Conservation (phyloP, 441 rosid genomes). For the Corymbia calophylla region DNA sequence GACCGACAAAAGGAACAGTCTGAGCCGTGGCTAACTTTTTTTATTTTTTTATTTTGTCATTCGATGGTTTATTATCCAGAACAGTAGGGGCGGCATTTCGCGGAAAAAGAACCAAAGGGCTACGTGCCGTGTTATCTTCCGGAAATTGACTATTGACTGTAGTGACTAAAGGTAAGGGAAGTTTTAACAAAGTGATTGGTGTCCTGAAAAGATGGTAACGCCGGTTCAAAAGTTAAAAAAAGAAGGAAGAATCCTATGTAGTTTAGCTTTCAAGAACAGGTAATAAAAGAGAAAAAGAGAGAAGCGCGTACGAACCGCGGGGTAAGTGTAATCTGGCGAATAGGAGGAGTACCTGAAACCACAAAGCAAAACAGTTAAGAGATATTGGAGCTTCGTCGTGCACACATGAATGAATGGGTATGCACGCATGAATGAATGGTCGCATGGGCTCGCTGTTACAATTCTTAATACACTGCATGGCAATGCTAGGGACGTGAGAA, state of each 20-base stretch:
- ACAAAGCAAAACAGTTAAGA: not conserved
- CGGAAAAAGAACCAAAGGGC: not conserved
- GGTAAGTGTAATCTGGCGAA: conserved; percentile 84
- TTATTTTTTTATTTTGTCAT: not conserved
- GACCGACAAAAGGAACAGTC: not conserved
- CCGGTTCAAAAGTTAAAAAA: not conserved
- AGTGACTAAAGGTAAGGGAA: not conserved
- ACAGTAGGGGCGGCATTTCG: not conserved
- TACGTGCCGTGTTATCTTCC: not conserved
- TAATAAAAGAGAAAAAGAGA: not conserved
- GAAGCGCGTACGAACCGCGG: conserved; percentile 53
- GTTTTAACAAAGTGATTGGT: not conserved
- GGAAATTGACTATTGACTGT: not conserved
- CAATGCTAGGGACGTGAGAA: not conserved
- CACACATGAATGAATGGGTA: not conserved
- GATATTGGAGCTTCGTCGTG: not conserved
- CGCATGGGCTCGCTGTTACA: not conserved
- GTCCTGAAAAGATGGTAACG: not conserved
- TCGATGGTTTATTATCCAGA: not conserved
- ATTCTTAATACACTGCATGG: not conserved
- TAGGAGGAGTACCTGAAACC: conserved; percentile 68
- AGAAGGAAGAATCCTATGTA: not conserved
- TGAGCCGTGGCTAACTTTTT: not conserved
- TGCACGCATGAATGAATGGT: not conserved
- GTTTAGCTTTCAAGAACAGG: not conserved